Conservation (phyloP, 1,284 basidiomycete species). For the Phaffia rhodozyma region DNA sequence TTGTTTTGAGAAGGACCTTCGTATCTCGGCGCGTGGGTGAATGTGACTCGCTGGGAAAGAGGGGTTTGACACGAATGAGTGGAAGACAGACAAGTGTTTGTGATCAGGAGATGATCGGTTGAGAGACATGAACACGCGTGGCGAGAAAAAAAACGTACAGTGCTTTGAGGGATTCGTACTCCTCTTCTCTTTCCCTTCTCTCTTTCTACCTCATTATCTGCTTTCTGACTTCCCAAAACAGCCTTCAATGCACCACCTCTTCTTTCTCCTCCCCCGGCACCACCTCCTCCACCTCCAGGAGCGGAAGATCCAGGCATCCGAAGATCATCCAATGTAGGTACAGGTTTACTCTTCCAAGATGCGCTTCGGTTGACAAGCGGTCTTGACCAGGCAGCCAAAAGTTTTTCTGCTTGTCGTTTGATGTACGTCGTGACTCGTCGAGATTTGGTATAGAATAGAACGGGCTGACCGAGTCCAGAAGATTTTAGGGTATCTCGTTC, state of each 20-base stretch:
- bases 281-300: not conserved
- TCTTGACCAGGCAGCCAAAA: conserved; percentile 81
- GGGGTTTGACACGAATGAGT: not conserved
- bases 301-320: no score
- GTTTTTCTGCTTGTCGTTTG: conserved; percentile 63
- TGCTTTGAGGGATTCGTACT: not conserved
- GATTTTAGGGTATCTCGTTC: conserved; percentile 86
- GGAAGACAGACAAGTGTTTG: not conserved
- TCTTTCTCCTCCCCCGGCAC: not conserved
- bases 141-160: no score
- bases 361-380: conserved; percentile 66
- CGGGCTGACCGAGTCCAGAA: conserved; percentile 76
- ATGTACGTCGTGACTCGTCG: conserved; percentile 76
- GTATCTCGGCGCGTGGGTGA: conserved; percentile 11
- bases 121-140: no score
- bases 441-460: conserved; percentile 86
- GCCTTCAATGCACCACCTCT: not conserved
- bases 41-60: conserved; percentile 6
- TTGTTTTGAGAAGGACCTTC: conserved; percentile 3
- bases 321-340: no score
- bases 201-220: not conserved
- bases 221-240: not conserved
- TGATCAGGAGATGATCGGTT: no score
- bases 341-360: conserved; percentile 10
- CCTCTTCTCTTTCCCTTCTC: not conserved